A percentile compares a stretch with the other conserved stretches of the same genome.
phyloP scores from a whole-genome alignment of 345 rosid species.

The Schrenkiella parvula region DNA sequence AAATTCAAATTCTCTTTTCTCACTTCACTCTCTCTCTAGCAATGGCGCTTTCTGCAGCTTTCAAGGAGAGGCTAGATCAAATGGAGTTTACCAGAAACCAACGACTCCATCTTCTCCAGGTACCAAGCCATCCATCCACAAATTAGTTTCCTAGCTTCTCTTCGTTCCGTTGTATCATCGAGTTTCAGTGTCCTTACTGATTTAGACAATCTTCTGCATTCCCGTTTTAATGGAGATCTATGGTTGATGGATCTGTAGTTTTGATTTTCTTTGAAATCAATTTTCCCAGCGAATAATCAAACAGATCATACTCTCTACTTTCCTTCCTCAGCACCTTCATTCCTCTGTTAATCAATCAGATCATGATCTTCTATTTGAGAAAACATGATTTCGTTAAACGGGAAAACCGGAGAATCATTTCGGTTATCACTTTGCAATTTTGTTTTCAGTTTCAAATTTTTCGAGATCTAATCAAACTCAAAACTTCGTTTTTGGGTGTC shows the following conservation, averaged over 20 bases:
- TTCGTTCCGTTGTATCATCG: background rate
- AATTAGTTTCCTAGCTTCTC: slow-evolving; percentile 4
- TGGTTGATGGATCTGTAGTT: background rate
- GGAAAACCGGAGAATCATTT: background rate
- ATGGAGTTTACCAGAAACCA: slow-evolving; percentile 65
- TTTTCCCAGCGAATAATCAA: background rate
- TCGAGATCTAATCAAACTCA: background rate
- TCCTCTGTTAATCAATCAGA: background rate
- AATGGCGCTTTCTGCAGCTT: slow-evolving; percentile 68
- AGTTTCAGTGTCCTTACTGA: background rate
- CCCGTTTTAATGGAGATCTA: background rate
- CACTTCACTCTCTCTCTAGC: background rate
- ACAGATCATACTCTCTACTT: background rate
- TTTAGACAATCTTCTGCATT: background rate
- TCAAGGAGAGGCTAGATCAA: slow-evolving; percentile 59
- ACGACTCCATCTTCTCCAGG: slow-evolving; percentile 66
- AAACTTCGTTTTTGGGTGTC: background rate
- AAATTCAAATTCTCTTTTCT: slow-evolving; percentile 4
- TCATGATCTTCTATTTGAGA: background rate
- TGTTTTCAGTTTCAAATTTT: background rate
- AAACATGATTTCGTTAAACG: background rate
- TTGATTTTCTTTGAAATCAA: background rate
- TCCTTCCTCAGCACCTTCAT: background rate
- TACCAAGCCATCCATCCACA: background rate
- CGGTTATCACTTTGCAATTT: background rate